These are phyloP conservation scores for Dothideomycetes sp. DNA, from an alignment of 2,329 filamentous ascomycete genomes.

Conservation along the genomic window DNA sequence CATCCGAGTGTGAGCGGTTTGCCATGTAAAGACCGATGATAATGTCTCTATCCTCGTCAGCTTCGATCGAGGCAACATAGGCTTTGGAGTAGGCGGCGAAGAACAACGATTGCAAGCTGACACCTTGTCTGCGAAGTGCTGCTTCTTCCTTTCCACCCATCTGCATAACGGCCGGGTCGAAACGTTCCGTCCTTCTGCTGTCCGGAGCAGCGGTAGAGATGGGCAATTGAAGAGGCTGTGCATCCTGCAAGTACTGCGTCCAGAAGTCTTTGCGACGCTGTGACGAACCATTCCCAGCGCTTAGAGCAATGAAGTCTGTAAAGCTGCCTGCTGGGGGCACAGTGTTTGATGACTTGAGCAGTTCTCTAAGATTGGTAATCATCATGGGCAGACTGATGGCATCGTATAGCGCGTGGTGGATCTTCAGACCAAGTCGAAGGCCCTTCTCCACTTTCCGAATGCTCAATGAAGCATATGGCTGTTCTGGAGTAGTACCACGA, in stretches of 20 bases:
- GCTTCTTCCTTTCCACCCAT: conserved; percentile 30
- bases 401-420: conserved; percentile 87
- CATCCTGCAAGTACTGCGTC: conserved; percentile 33
- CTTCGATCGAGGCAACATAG: conserved; percentile 26
- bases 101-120: conserved; percentile 64
- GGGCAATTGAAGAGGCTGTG: conserved; percentile 13
- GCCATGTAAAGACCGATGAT: conserved; percentile 75
- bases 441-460: conserved; percentile 10
- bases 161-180: conserved; percentile 38
- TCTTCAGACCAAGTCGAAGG: conserved; percentile 31
- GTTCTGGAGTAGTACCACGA: neutral
- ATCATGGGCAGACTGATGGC: conserved; percentile 63
- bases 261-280: conserved; percentile 35
- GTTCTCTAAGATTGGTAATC: conserved; percentile 38
- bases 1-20: conserved; percentile 51
- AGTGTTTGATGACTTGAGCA: neutral
- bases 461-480: conserved; percentile 12
- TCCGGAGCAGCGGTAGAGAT: neutral
- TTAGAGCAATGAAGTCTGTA: conserved; percentile 29
- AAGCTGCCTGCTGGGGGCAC: conserved; percentile 19
- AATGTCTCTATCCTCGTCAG: conserved; percentile 27
- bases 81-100: conserved; percentile 58
- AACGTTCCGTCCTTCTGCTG: conserved; percentile 28
- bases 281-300: conserved; percentile 10
- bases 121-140: conserved; percentile 38